A percentile compares a stretch with the other conserved stretches of the same genome.
Evolutionary conservation across 2,329 filamentous ascomycete species (phyloP).

Genomic region (Fusarium pilosicola): DNA sequence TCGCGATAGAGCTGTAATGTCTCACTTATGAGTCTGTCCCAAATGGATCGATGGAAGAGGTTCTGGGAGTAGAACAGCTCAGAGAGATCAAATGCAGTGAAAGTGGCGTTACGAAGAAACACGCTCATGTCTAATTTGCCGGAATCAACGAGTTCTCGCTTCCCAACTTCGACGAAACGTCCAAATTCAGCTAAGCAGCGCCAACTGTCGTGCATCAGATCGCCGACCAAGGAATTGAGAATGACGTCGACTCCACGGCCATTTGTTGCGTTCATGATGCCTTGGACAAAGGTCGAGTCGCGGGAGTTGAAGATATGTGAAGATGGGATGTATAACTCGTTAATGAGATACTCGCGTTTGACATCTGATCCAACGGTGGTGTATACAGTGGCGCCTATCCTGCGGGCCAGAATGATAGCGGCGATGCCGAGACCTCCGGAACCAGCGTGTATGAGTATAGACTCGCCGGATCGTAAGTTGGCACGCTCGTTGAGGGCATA

Average conservation of each 20-base stretch:
- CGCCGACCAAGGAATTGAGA: neutral
- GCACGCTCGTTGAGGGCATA: neutral
- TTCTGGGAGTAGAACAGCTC: neutral
- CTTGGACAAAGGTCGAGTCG: neutral
- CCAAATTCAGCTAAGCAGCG: neutral
- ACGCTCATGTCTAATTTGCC: neutral
- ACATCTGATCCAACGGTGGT: neutral
- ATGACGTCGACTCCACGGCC: neutral
- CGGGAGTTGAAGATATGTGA: neutral
- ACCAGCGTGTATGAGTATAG: neutral
- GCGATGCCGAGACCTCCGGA: neutral
- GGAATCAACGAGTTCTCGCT: neutral
- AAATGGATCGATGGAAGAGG: neutral
- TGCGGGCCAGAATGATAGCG: neutral
- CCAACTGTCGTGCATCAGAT: neutral
- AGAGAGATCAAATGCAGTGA: neutral
- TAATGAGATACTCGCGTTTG: neutral
- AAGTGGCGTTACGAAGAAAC: neutral
- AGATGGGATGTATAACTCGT: neutral
- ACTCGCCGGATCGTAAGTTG: neutral
- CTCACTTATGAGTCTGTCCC: neutral
- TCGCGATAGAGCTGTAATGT: neutral
- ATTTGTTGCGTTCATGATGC: rapidly evolving
- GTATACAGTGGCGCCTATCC: neutral
- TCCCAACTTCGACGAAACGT: neutral